Base-by-base conservation (phyloP, 768 basidiomycete species). In the Artomyces pyxidatus region DNA sequence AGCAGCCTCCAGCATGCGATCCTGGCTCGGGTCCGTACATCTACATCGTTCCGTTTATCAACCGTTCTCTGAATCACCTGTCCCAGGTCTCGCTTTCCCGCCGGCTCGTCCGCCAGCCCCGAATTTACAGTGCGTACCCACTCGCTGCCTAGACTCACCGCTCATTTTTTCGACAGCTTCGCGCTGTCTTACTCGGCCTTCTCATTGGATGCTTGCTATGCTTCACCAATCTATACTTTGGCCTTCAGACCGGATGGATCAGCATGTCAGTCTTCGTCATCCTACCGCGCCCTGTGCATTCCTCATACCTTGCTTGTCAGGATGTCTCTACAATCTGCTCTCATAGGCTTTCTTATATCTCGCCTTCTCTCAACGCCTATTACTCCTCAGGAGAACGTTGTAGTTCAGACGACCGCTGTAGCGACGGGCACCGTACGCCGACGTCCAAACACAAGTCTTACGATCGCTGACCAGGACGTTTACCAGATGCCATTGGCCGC, bases 251-350 rank as follows among this genome's bases (percentile, higher is more conserved):
- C 1, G 89, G 89, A 62, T 92, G 88, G 84, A 88, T 91, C 55
- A 83, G 82, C 58, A 91, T 91, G 88, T 88, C 57, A 44, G 78
- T 56, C 4, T n/a, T n/a, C n/a, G n/a, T n/a, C 40, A 26, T 38
- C 22, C 21, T 27, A 35, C 45, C n/a, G 42, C 50, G 32, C 27
- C 27, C 11, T 23, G n/a, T 41, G 39, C 23, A 48, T 37, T n/a
- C 22, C 6, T 38, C 38, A 37, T 19, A 50, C 14, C 3, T 27
- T 25, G 16, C 38, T 17, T 37, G 45, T 35, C 53, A 90, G 89
- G 90, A 95, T 94, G 92, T 92, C 92, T 8, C 76, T 95, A 23
- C 93, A 97, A 61, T 94, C 92, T 0, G 89, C 94, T 10, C 74
- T 98, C 29, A 84, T 98, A 28, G 95, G 93, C 4, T 96, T 85